Evolutionary conservation across 1,284 basidiomycete genomes (phyloP), one percentile per base, ranked within the genome.

Genomic region (Apiotrichum veenhuisii): DNA sequence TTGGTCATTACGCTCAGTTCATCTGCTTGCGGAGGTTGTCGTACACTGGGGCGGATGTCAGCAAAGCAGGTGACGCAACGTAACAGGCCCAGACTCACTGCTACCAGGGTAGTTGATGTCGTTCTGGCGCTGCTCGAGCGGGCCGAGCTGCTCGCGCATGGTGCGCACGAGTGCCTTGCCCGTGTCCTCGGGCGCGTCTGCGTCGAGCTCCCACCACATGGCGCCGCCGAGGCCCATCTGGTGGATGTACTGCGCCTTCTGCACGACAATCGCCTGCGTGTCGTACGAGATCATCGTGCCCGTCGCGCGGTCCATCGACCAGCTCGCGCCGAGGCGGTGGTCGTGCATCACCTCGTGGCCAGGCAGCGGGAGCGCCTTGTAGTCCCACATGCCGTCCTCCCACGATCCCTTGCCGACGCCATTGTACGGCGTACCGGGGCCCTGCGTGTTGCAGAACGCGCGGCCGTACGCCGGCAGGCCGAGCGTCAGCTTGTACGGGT

Each of bases 381-480:
- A 92, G 45, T 88, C 85, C 75, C 70, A 74, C 68, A 72, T 74
- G 12, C 75, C 76, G 30, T 58, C 64, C 63, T 72, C 72, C 71
- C 79, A 59, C 58, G 74, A 71, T 17, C 70, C 73, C 34, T 87
- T 83, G 3, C 90, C 90, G 55, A 89, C 82, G 83, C 73, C 73
- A 51, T 63, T 50, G 80, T 86, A 97, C 1, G 89, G 74, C 47
- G 82, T 72, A 10, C 89, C 89, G 37, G 91, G 82, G 0, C 91
- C 91, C 43, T 75, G 73, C 0, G 91, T 94, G 48, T 84, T 79
- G 70, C 87, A 84, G 73, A 95, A 97, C 0, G 87, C 86, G 57
- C 88, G 85, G 0, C 91, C 91, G 67, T 92, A 92, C 2, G 91
- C 77, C 2, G 91, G 91, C 68, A 93, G 85, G 8, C 91, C 91